phyloP scores from a whole-genome alignment of 2,329 filamentous ascomycete genomes.

The Cladobotryum protrusum region DNA sequence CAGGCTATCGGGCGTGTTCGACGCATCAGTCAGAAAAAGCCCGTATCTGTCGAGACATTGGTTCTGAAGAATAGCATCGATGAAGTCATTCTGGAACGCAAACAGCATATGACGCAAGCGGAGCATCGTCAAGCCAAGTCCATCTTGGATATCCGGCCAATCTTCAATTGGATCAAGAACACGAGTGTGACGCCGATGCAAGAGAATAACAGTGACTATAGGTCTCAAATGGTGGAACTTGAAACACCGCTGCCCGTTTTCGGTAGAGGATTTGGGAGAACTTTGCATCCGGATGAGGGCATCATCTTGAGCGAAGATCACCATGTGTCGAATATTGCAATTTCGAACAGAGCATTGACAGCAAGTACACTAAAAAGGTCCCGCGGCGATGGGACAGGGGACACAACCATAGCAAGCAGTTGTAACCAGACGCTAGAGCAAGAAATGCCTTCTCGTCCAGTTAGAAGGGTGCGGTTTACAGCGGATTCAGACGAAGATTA shows the following conservation, averaged over 20 bases:
- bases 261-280: conserved; percentile 40
- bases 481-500: conserved; percentile 14
- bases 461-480: conserved; percentile 28
- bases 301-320: conserved; percentile 27
- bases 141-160: conserved; percentile 50
- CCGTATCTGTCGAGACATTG: conserved; percentile 79
- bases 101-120: conserved; percentile 66
- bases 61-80: conserved; percentile 77
- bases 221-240: conserved; percentile 45
- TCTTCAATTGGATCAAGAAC: conserved; percentile 55
- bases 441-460: conserved; percentile 20
- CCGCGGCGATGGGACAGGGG: conserved; percentile 12
- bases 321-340: not conserved
- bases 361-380: conserved; percentile 20
- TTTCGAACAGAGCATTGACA: not conserved
- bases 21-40: conserved; percentile 73
- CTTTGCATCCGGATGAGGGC: conserved; percentile 40
- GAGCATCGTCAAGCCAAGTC: conserved; percentile 51
- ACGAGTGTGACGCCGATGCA: conserved; percentile 37
- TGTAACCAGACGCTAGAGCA: not conserved
- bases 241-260: conserved; percentile 44
- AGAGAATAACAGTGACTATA: conserved; percentile 23
- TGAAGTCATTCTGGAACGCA: conserved; percentile 70
- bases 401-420: conserved; percentile 1
- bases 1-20: conserved; percentile 89